Percentiles rank a stretch among this genome's conserved stretches.
Conservation (phyloP, 805 yeast genomes). For the Kodamaea kakaduensis region DNA sequence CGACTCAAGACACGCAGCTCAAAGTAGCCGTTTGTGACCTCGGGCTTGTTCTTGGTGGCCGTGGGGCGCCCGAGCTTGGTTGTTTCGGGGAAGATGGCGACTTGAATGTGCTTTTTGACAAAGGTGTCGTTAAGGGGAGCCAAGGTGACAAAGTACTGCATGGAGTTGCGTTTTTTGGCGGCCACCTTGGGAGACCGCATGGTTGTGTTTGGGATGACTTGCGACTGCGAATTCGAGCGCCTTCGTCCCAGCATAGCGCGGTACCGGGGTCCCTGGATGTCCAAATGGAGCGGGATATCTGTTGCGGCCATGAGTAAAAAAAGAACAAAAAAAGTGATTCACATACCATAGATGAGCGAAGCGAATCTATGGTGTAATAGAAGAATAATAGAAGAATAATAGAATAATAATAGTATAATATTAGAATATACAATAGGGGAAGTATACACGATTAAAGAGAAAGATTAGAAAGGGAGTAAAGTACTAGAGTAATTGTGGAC, state of each 20-base stretch:
- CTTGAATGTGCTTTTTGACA: slow-evolving; percentile 68
- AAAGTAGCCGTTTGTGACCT: slow-evolving; percentile 82
- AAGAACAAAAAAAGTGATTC: slow-evolving; percentile 2
- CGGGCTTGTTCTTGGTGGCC: slow-evolving; percentile 54
- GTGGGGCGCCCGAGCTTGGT: slow-evolving; percentile 88
- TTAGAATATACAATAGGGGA: too few relatives aligned
- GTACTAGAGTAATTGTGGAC: too few relatives aligned
- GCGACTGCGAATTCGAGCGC: slow-evolving; percentile 40
- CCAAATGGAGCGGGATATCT: slow-evolving; percentile 24
- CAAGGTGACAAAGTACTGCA: slow-evolving; percentile 62
- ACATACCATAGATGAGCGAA: too few relatives aligned
- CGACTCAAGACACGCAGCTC: slow-evolving; percentile 91
- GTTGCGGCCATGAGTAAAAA: slow-evolving; percentile 9
- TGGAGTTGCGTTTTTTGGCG: slow-evolving; percentile 23
- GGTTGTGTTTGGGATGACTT: slow-evolving; percentile 20
- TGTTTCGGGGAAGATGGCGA: slow-evolving; percentile 80
- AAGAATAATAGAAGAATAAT: too few relatives aligned
- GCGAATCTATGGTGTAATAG: too few relatives aligned
- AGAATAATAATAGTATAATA: too few relatives aligned
- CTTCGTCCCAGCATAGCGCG: slow-evolving; percentile 18
- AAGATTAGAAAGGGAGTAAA: too few relatives aligned
- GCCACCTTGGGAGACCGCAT: slow-evolving; percentile 7
- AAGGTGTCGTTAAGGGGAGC: slow-evolving; percentile 79
- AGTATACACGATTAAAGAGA: too few relatives aligned
- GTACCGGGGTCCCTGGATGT: slow-evolving; percentile 10